phyloP scores from a whole-genome alignment of 768 basidiomycete species.

The Strobilomyces dryophilus region DNA sequence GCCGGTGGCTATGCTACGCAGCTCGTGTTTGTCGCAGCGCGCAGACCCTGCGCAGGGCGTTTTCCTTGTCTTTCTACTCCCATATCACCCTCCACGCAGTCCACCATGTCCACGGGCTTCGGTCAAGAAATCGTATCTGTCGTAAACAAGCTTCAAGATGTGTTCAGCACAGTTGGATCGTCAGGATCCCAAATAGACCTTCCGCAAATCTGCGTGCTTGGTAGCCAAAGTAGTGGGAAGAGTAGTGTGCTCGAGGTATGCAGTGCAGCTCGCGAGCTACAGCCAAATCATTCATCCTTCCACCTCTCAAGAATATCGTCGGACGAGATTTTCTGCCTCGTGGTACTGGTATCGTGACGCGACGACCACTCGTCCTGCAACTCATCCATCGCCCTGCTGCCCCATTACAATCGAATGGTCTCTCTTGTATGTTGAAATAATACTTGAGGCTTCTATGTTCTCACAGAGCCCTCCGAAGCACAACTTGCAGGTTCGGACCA shows the following conservation, averaged over 20 bases:
- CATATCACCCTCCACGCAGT: constrained; percentile 13
- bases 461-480: constrained; percentile 13
- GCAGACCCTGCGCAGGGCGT: not conserved
- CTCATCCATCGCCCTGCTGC: constrained; percentile 80
- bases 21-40: constrained; percentile 19
- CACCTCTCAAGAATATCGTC: constrained; percentile 76
- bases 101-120: constrained; percentile 53
- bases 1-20: constrained; percentile 26
- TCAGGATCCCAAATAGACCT: constrained; percentile 79
- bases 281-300: constrained; percentile 6
- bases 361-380: constrained; percentile 94
- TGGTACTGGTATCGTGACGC: constrained; percentile 97
- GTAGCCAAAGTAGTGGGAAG: constrained; percentile 91
- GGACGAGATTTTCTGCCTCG: constrained; percentile 98
- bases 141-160: constrained; percentile 89
- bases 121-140: constrained; percentile 78
- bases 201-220: constrained; percentile 88
- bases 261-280: not conserved
- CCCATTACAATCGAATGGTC: constrained; percentile 41
- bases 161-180: constrained; percentile 80
- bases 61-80: constrained; percentile 14
- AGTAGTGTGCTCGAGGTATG: constrained; percentile 88
- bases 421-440: constrained; percentile 34
- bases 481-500: constrained; percentile 53
- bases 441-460: not conserved